Evolutionary conservation across 2,329 filamentous ascomycete species (phyloP).

Genomic region (Clonostachys rhizophaga): DNA sequence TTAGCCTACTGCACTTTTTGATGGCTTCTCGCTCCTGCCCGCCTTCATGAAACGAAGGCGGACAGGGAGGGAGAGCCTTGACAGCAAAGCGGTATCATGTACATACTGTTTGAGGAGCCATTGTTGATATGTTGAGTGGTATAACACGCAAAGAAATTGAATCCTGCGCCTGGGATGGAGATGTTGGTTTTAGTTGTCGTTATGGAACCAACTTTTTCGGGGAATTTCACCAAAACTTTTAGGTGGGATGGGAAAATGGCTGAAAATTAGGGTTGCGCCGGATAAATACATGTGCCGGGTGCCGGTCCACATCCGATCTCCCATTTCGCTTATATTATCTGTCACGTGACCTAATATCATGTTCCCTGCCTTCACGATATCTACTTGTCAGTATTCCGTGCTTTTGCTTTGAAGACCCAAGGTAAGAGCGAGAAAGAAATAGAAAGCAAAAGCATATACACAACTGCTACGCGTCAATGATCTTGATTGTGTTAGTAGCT

Average conservation of each 20-base stretch:
- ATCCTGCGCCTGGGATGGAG: constrained; percentile 69
- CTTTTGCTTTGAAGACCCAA: neutral
- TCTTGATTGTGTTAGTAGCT: too few relatives aligned
- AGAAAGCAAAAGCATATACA: neutral
- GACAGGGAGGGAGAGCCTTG: constrained; percentile 36
- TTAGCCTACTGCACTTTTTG: constrained; percentile 90
- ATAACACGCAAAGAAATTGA: constrained; percentile 59
- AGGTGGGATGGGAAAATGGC: constrained; percentile 15
- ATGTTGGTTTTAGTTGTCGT: constrained; percentile 5
- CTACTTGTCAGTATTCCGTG: too few relatives aligned
- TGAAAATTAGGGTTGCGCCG: constrained; percentile 25
- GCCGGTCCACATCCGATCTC: too few relatives aligned
- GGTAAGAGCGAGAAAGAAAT: neutral
- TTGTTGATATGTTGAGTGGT: constrained; percentile 47
- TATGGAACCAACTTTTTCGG: too few relatives aligned
- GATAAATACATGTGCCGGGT: constrained; percentile 7
- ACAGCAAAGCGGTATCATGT: constrained; percentile 88
- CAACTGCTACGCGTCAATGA: too few relatives aligned
- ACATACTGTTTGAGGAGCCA: constrained; percentile 90
- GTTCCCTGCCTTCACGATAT: too few relatives aligned
- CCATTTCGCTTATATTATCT: too few relatives aligned
- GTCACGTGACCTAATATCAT: too few relatives aligned
- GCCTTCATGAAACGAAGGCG: constrained; percentile 2
- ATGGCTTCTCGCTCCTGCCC: constrained; percentile 6
- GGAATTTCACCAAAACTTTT: constrained; percentile 7